Evolutionary conservation across 495 filamentous ascomycete species (phyloP).

Genomic region (Choiromyces venosus): DNA sequence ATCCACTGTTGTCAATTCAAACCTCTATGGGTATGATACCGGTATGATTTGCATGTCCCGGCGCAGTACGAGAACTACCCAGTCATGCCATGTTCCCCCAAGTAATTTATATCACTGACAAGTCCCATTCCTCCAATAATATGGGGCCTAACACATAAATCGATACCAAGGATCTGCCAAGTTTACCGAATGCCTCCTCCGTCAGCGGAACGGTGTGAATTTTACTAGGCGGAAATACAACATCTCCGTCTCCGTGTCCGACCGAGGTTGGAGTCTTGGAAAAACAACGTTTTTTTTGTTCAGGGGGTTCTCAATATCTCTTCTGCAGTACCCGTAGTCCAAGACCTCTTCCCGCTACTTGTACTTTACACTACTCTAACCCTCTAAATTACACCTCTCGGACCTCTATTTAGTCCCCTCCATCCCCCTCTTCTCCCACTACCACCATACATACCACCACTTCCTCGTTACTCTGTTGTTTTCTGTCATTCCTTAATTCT

Average conservation of each 20-base stretch:
- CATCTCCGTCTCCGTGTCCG: not conserved
- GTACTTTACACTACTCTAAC: not conserved
- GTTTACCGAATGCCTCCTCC: not conserved
- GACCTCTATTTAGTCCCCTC: constrained; percentile 2
- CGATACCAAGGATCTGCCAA: not conserved
- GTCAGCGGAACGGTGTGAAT: not conserved
- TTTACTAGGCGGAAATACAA: not conserved
- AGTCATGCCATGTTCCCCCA: not conserved
- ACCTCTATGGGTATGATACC: not conserved
- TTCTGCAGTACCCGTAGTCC: not conserved
- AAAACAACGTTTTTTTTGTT: not conserved
- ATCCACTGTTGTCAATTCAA: not conserved
- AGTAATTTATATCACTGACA: not conserved
- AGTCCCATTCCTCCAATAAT: not conserved
- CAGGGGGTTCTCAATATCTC: not conserved
- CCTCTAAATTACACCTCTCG: not conserved
- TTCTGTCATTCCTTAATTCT: constrained; percentile 15
- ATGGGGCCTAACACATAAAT: not conserved
- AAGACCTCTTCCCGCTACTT: not conserved
- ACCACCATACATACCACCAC: not conserved
- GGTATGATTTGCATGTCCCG: not conserved
- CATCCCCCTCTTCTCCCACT: not conserved
- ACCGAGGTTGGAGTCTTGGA: not conserved
- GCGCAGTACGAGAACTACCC: not conserved
- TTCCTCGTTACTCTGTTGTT: not conserved